A percentile compares a stretch with the other conserved stretches of the same genome.
These are phyloP conservation scores for Leishmania lainsoni DNA, from an alignment of 208 protist species.

Conservation along the genomic window DNA sequence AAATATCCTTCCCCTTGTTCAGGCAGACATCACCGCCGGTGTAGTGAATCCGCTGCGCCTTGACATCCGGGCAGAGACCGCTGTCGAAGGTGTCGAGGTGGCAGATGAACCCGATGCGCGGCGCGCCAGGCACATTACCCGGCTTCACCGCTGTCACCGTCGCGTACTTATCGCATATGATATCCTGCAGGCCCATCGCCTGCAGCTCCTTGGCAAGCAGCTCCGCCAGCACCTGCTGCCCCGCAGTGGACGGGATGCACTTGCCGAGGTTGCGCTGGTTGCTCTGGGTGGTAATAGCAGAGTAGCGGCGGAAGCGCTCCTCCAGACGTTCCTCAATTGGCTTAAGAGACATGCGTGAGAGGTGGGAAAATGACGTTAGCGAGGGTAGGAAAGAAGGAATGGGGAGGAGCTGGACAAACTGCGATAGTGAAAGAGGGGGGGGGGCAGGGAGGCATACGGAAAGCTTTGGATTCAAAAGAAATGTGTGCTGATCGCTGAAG, in stretches of 20 bases:
- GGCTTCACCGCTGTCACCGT: slow-evolving; percentile 82
- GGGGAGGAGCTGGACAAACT: background rate
- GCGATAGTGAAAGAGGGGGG: too few species aligned
- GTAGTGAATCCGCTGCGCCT: slow-evolving; percentile 75
- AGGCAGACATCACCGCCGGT: slow-evolving; percentile 76
- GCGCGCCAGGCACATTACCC: slow-evolving; percentile 55
- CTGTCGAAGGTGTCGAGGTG: slow-evolving; percentile 88
- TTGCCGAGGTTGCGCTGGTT: slow-evolving; percentile 56
- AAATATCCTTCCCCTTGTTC: slow-evolving; percentile 72
- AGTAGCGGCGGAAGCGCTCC: slow-evolving; percentile 83
- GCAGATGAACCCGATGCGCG: slow-evolving; percentile 83
- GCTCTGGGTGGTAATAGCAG: slow-evolving; percentile 74
- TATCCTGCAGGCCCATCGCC: slow-evolving; percentile 41
- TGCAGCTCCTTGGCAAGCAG: slow-evolving; percentile 71
- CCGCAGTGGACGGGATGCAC: slow-evolving; percentile 70
- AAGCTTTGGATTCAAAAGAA: too few species aligned
- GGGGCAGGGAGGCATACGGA: too few species aligned
- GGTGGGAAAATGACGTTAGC: background rate
- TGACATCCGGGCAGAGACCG: slow-evolving; percentile 68
- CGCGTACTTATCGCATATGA: slow-evolving; percentile 69
- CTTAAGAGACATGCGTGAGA: slow-evolving; percentile 17
- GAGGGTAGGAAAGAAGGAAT: background rate
- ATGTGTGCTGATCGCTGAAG: too few species aligned
- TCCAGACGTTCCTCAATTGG: slow-evolving; percentile 60
- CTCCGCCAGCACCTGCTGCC: slow-evolving; percentile 85